Conservation (phyloP, 305 asterid species). For the Rubia tinctorum region DNA sequence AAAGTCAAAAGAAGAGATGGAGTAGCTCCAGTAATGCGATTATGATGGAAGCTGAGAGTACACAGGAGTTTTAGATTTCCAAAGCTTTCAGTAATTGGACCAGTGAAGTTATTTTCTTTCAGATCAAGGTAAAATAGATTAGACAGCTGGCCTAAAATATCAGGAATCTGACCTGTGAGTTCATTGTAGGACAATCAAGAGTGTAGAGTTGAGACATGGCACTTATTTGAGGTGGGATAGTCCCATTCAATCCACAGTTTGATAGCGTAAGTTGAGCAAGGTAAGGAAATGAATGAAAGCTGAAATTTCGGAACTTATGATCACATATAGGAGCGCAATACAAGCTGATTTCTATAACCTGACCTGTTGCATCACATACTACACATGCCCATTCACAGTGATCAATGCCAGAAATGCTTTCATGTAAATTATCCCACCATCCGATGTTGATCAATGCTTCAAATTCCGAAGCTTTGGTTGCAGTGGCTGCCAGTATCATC, state of each 20-base stretch:
- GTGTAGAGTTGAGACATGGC: conserved; percentile 14
- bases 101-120: background rate
- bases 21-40: background rate
- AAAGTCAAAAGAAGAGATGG: background rate
- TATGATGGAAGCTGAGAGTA: background rate
- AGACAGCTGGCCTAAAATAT: background rate
- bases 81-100: background rate
- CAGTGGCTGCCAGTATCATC: no score
- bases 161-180: background rate
- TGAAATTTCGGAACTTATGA: background rate
- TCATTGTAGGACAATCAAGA: conserved; percentile 6
- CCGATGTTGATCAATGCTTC: no score
- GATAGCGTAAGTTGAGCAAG: background rate
- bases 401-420: no score
- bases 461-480: no score
- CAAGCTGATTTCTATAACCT: no score
- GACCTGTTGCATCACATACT: no score
- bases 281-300: background rate
- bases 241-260: background rate
- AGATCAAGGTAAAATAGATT: background rate
- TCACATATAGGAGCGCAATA: no score
- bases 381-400: no score
- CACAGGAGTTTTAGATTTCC: background rate
- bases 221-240: conserved; percentile 9
- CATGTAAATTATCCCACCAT: no score